These are phyloP conservation scores for Epichloe sibirici DNA, from an alignment of 2,329 filamentous ascomycete genomes.

Conservation along the genomic window DNA sequence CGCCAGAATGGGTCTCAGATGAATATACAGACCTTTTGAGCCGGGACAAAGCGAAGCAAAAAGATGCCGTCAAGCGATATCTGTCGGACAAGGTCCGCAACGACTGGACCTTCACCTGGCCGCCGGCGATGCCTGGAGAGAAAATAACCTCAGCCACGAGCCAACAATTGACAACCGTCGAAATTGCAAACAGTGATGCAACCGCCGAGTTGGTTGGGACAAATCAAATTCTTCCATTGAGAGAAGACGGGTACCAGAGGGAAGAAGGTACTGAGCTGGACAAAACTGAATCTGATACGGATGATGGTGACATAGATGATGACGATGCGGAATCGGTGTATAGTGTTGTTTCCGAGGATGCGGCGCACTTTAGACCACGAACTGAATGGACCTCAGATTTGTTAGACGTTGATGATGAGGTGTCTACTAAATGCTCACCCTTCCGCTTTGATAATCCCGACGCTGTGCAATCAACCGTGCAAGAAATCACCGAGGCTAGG, in stretches of 20 bases:
- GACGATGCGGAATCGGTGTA: conserved; percentile 40
- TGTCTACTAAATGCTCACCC: conserved; percentile 30
- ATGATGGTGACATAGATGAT: conserved; percentile 21
- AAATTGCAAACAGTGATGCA: background rate
- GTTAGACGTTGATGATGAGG: conserved; percentile 36
- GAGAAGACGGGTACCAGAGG: conserved; percentile 23
- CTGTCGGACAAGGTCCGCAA: conserved; percentile 41
- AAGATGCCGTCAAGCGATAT: conserved; percentile 47
- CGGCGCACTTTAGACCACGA: conserved; percentile 35
- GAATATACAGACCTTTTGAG: conserved; percentile 50
- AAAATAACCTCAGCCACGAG: background rate
- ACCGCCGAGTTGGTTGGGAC: background rate
- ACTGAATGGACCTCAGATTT: conserved; percentile 46
- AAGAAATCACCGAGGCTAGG: conserved; percentile 32
- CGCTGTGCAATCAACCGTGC: conserved; percentile 30
- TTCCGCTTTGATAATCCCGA: conserved; percentile 41
- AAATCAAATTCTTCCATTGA: conserved; percentile 20
- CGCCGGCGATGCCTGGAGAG: conserved; percentile 16
- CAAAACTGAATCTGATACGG: conserved; percentile 7
- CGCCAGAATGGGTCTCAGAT: conserved; percentile 28
- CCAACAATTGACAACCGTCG: background rate
- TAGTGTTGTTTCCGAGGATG: conserved; percentile 45
- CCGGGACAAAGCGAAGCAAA: conserved; percentile 49
- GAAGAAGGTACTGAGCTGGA: conserved; percentile 31
- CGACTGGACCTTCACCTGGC: conserved; percentile 51